Conservation (phyloP, 1,284 basidiomycete genomes). For the Puccinia triticina region DNA sequence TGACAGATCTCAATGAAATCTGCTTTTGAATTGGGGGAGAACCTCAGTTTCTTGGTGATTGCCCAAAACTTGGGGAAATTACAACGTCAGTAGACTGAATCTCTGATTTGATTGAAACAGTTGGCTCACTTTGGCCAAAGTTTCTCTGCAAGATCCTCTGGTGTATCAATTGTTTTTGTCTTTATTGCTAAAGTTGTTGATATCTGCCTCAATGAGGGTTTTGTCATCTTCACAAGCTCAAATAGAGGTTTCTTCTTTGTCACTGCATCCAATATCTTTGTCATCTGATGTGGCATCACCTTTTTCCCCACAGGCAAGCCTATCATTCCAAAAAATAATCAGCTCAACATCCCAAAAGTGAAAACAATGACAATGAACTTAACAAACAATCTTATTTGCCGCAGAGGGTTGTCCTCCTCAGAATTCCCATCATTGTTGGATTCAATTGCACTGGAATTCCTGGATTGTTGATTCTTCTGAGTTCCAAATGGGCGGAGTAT, state of each 20-base stretch:
- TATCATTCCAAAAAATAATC: too few relatives aligned
- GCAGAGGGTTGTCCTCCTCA: not conserved
- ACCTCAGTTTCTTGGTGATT: not conserved
- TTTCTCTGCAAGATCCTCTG: not conserved
- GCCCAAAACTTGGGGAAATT: not conserved
- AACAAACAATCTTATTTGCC: not conserved
- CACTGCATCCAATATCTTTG: not conserved
- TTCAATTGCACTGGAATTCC: too few relatives aligned
- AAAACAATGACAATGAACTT: not conserved
- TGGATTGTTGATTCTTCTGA: too few relatives aligned
- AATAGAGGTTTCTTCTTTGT: too few relatives aligned
- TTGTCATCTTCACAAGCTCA: not conserved
- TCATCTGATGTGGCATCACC: not conserved
- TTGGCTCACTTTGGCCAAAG: constrained; percentile 7
- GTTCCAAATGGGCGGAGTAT: too few relatives aligned
- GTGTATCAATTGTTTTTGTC: not conserved
- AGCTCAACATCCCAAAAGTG: not conserved
- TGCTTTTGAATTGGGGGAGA: not conserved
- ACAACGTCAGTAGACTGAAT: too few relatives aligned
- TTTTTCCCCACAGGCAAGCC: too few relatives aligned
- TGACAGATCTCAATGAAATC: not conserved
- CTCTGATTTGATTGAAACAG: not conserved
- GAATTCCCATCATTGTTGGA: too few relatives aligned
- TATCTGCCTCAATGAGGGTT: not conserved
- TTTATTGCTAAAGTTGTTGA: not conserved